Evolutionary conservation across 192 early-diverging fungal genomes (phyloP).

Genomic region (Coemansia sp.): DNA sequence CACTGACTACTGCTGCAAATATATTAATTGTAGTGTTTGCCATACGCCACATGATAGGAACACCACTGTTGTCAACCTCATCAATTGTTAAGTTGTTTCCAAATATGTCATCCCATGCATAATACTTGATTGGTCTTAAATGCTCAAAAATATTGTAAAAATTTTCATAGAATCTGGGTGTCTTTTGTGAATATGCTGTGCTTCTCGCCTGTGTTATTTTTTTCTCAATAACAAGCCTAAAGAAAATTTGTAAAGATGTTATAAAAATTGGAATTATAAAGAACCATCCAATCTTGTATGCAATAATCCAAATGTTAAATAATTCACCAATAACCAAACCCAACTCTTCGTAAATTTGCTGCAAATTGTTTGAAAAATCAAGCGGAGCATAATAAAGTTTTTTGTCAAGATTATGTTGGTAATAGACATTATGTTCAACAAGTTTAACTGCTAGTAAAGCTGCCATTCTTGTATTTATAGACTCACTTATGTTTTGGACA

Average conservation of each 20-base stretch:
- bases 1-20: not conserved
- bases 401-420: not conserved
- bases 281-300: not conserved
- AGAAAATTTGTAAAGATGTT: not conserved
- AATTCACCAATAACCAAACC: not conserved
- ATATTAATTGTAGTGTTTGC: not conserved
- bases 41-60: not conserved
- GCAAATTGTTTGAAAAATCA: not conserved
- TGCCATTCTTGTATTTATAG: not conserved
- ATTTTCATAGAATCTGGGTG: not conserved
- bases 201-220: not conserved
- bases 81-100: not conserved
- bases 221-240: too few relatives aligned
- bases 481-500: not conserved
- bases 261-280: not conserved
- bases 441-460: not conserved
- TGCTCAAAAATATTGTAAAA: not conserved
- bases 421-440: not conserved
- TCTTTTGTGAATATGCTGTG: too few relatives aligned
- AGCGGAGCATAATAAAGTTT: not conserved
- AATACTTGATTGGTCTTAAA: not conserved
- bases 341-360: too few relatives aligned
- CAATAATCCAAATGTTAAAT: conserved; percentile 1
- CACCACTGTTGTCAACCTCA: not conserved
- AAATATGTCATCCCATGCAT: not conserved